Base-by-base conservation (phyloP, 2,329 filamentous ascomycete species). In the Diaporthe australafricana region DNA sequence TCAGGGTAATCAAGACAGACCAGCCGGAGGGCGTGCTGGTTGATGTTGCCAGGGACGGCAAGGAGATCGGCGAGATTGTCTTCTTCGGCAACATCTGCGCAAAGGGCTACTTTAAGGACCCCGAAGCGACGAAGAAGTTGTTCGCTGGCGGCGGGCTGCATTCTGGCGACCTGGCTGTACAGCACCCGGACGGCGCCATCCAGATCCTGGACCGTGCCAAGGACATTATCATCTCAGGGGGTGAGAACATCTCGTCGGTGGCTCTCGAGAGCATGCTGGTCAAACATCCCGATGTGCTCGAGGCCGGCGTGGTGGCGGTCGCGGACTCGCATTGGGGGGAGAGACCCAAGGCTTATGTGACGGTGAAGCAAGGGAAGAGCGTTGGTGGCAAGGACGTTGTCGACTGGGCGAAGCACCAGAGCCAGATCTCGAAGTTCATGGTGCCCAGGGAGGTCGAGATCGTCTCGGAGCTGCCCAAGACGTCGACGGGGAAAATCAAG, bases 181-280 rank as follows among this genome's bases (percentile, higher is more conserved):
- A 94, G 93, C 94, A 98, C 83, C 88, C 92, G 0, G 96, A 98
- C 80, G 95, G 96, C 1, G 93, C 94, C 71, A 92, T 95, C 55
- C 94, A 98, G 84, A 98, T 99, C 75, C 85, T 97, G 72, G 96
- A 99, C 82, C 89, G 96, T 25, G 94, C 94, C 17, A 99, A 99
- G 85, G 96, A 99, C 80, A 98, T 99, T 68, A 99, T 99, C 78
- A 99, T 99, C 74, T 97, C 71, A 94, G 95, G 96, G 57, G 96
- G 96, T 71, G 96, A 99, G 82, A 99, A 99, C 81, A 98, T 99
- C 74, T 97, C 94, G 3, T 97, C 94, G 0, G 93, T 99, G 1
- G 95, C 96, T 0, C 88, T 99, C 4, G 96, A 99, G 83, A 90
- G 92, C 72, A 94, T 97, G 91, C 88, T 99, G 1, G 92, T 92